Base-by-base conservation (phyloP, 495 filamentous ascomycete genomes). In the Neurospora tetrasperma region DNA sequence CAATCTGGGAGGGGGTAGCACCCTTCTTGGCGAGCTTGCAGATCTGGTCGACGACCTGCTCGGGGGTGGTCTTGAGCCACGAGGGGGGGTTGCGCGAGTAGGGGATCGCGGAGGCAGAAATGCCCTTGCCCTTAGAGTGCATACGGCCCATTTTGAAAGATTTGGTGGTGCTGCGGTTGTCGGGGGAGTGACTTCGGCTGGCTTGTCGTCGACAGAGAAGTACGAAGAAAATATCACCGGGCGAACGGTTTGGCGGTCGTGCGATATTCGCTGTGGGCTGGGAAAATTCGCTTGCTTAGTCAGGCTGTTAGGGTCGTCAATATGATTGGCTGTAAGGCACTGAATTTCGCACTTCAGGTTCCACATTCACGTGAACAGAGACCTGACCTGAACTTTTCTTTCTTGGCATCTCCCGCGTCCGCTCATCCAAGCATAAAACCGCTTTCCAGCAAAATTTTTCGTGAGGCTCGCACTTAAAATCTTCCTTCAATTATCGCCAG, bases 81-180 rank as follows among this genome's bases (percentile, higher is more conserved):
- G 92, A 86, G 35, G 96, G 94, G 72, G 93, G 83, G 74, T 89
- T 91, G 86, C 96, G 95, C 71, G 93, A 96, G 90, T 98, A 98
- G 74, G 96, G 96, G 85, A 98, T 88, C 78, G 96, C 93, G 73
- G 93, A 96, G 85, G 92, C 85, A 71, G 93, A 91, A 83, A 98
- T 98, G 84, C 96, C 96, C 91, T 99, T 99, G 86, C 96, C 96
- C 80, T 97, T 98, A 88, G 88, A 92, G 92, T 99, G 96, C 89
- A 99, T 90, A 86, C 96, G 91, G 91, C 94, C 95, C 95, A 97
- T 97, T 82, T 82, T 92, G 85, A 79, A 79, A 85, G 79, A 82
- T 78, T 75, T 80, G 80, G 81, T 73, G 76, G 75, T 79, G 77
- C 73, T 75, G 75, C 71, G 74, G 42, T 72, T 71, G 79, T 76